Evolutionary conservation across 345 rosid species (phyloP).

Genomic region (Lagerstroemia speciosa): DNA sequence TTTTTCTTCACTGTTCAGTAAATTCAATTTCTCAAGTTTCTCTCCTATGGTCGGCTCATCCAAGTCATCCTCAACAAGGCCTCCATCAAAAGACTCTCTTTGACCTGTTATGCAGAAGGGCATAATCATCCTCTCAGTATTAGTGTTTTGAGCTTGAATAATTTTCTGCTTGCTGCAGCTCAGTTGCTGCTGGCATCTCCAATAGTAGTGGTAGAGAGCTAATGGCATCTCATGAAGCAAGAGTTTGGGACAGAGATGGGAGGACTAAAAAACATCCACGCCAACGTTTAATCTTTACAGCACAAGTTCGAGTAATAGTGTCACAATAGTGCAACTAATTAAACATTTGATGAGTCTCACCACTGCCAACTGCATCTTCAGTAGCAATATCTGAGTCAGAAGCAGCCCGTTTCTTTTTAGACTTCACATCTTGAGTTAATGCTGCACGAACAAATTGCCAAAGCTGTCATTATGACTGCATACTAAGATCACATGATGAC

Average conservation of each 20-base stretch:
- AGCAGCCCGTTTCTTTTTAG: slow-evolving; percentile 32
- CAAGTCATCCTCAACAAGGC: slow-evolving; percentile 44
- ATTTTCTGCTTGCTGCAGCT: not conserved
- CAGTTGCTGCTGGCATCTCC: not conserved
- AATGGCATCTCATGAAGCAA: not conserved
- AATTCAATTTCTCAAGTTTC: slow-evolving; percentile 52
- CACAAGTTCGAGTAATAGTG: not conserved
- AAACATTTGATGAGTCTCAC: slow-evolving; percentile 16
- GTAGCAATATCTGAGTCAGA: slow-evolving; percentile 24
- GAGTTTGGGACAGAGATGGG: not conserved
- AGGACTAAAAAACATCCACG: not conserved
- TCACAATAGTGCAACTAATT: not conserved
- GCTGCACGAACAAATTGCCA: not conserved
- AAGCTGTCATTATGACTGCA: not conserved
- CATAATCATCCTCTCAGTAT: not conserved
- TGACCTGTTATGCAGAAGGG: slow-evolving; percentile 24
- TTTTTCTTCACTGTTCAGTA: slow-evolving; percentile 26
- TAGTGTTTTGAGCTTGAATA: not conserved
- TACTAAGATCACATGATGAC: not conserved
- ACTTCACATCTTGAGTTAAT: slow-evolving; percentile 15
- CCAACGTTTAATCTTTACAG: not conserved
- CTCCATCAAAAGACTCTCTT: slow-evolving; percentile 62
- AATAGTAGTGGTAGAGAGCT: not conserved
- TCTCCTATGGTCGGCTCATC: slow-evolving; percentile 95
- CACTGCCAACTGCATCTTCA: slow-evolving; percentile 6